Evolutionary conservation across 2,329 filamentous ascomycete species (phyloP), one percentile per base, ranked within the genome.

Genomic region (Zelopaecilomyces penicillatus): DNA sequence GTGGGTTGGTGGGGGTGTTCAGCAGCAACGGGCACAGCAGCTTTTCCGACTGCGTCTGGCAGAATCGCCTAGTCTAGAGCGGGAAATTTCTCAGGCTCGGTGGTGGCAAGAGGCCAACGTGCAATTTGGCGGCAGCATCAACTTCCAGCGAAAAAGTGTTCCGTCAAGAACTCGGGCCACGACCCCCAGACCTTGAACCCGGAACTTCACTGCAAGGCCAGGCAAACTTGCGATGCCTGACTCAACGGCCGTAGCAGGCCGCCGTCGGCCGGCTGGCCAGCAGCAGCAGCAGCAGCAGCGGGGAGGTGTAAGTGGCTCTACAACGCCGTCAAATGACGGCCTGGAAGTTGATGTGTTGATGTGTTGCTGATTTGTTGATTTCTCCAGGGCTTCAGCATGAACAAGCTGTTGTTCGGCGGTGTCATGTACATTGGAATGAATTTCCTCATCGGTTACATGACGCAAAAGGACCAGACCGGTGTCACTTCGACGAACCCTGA

Each of bases 381-480:
- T 30, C 12, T 37, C 11, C 33, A 66, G 62, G 59, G 58, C 30
- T 56, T 75, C 46, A 60, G 46, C 50, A 59, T 71, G 43, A 65
- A 58, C 48, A 75, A 73, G 51, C 63, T 80, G 30, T 55, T 73
- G 33, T 64, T 80, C 47, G 75, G 76, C 41, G 67, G 72, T 30
- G 67, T 70, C 47, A 65, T 80, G 56, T 82, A 77, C 61, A 68
- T 81, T 50, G 77, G 71, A 43, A 68, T 82, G 62, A 80, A 83
- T 58, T 63, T 76, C 45, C 56, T 74, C 45, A 69, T 82, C 65
- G 73, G 70, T 57, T 72, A 76, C 57, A 67, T 77, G 50, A 65
- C 67, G 51, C 66, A 68, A 38, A 74, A 69, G 55, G 66, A 71
- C 44, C 66, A 70, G 49, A 63, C 66, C 39, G 70, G 68, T 41